Percentiles rank a stretch among this genome's conserved stretches.
phyloP scores from a whole-genome alignment of 78 protist genomes.

The Polysphondylium violaceum region DNA sequence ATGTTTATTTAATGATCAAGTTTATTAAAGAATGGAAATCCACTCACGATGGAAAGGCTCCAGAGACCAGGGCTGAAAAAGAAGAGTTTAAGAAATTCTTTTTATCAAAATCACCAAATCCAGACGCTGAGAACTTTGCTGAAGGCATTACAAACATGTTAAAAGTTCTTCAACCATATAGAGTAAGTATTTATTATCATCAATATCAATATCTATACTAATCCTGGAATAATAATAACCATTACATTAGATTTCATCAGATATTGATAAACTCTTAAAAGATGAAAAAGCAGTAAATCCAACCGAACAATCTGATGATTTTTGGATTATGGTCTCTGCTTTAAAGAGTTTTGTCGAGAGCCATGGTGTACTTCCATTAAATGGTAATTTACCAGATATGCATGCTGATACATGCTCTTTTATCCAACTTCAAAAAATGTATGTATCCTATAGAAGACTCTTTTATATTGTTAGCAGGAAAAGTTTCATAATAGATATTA shows the following conservation, averaged over 20 bases:
- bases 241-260: slow-evolving; percentile 46
- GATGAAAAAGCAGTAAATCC: slow-evolving; percentile 44
- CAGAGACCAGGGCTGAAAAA: slow-evolving; percentile 81
- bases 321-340: slow-evolving; percentile 90
- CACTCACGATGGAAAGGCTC: slow-evolving; percentile 51
- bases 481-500: background rate
- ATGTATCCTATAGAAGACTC: background rate
- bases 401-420: slow-evolving; percentile 82
- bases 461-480: background rate
- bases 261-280: slow-evolving; percentile 29
- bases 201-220: background rate
- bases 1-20: slow-evolving; percentile 51
- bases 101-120: background rate
- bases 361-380: slow-evolving; percentile 86
- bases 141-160: slow-evolving; percentile 80
- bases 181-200: slow-evolving; percentile 14
- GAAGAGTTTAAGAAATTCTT: slow-evolving; percentile 74
- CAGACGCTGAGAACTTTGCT: slow-evolving; percentile 78
- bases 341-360: slow-evolving; percentile 75
- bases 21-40: slow-evolving; percentile 63
- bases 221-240: background rate
- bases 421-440: slow-evolving; percentile 86
- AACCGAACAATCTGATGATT: slow-evolving; percentile 28
- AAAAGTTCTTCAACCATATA: slow-evolving; percentile 55
- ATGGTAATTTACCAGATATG: slow-evolving; percentile 93